Conservation (phyloP, 2,329 filamentous ascomycete genomes). For the Microthyrium microscopicum region DNA sequence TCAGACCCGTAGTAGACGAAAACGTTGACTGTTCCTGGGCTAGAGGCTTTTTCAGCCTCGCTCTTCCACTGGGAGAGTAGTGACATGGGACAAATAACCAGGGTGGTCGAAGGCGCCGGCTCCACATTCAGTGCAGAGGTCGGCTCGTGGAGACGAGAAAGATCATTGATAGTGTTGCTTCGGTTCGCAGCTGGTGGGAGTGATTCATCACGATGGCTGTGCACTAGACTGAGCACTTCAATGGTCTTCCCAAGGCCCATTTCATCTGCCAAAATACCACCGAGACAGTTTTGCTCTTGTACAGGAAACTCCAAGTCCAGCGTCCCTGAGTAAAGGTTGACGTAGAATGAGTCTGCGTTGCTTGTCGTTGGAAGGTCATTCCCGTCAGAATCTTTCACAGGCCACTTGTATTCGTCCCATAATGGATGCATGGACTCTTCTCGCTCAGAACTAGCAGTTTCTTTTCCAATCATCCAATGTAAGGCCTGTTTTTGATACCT, state of each 20-base stretch:
- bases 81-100: constrained; percentile 95
- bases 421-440: constrained; percentile 85
- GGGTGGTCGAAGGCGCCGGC: constrained; percentile 68
- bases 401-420: constrained; percentile 94
- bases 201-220: constrained; percentile 55
- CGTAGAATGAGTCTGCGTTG: constrained; percentile 63
- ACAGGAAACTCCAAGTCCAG: constrained; percentile 79
- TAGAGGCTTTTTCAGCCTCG: constrained; percentile 81
- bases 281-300: constrained; percentile 87
- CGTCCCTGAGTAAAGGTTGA: constrained; percentile 94
- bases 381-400: constrained; percentile 72
- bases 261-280: constrained; percentile 75
- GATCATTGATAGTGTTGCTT: constrained; percentile 32
- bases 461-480: constrained; percentile 92
- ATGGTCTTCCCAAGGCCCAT: constrained; percentile 99
- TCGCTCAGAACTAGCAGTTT: constrained; percentile 58
- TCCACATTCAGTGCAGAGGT: constrained; percentile 43
- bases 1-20: constrained; percentile 88
- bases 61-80: constrained; percentile 94
- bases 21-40: constrained; percentile 62
- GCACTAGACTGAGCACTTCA: constrained; percentile 89
- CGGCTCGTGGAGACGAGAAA: constrained; percentile 44
- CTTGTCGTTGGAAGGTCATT: constrained; percentile 50
- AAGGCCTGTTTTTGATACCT: constrained; percentile 93
- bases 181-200: constrained; percentile 14